Evolutionary conservation across 83 land plant species (phyloP), one percentile per base, ranked within the genome.

Genomic region (Thuja plicata): DNA sequence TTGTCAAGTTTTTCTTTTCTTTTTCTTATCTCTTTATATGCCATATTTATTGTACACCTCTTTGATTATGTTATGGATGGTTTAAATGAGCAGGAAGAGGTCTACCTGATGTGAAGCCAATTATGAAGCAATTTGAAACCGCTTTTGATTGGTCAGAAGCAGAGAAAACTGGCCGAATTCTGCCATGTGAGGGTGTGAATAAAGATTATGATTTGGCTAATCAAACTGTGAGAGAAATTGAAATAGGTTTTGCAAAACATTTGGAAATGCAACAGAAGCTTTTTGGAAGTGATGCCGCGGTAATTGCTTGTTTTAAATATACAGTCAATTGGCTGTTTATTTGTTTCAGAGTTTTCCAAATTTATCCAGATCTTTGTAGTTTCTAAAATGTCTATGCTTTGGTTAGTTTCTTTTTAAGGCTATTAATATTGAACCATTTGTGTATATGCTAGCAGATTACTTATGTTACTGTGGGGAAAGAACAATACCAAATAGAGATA

Each of bases 121-220:
- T 93, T 86, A 54, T 98, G 32, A 88, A 91, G 40, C 93, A 94
- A 89, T 98, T 98, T 91, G 94, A 95, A 93, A 94, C 91, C 89
- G 95, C 96, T 15, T 98, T 98, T 94, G 97, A 98, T 94, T 98
- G 99, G 99, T 91, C 90, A 50, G 99, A 97, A 89, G 99, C 99
- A 88, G 97, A 93, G 74, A 88, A 87, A 48, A 91, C 94, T 48
- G 99, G 99, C 24, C 94, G 97, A 45, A 94, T 98, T 88, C 82
- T 94, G 66, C 99, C 98, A 46, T 94, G 88, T 88, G 94, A 93
- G 84, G 99, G 99, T 50, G 95, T 91, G 77, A 97, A 98, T 93
- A 48, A 57, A 86, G 97, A 94, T 37, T 98, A 96, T 92, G 99
- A 98, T 89, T 87, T 92, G 87, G 93, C 95, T 35, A 90, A 92